Conservation (phyloP, 2,329 filamentous ascomycete species). For the Penicillium sclerotigenum region DNA sequence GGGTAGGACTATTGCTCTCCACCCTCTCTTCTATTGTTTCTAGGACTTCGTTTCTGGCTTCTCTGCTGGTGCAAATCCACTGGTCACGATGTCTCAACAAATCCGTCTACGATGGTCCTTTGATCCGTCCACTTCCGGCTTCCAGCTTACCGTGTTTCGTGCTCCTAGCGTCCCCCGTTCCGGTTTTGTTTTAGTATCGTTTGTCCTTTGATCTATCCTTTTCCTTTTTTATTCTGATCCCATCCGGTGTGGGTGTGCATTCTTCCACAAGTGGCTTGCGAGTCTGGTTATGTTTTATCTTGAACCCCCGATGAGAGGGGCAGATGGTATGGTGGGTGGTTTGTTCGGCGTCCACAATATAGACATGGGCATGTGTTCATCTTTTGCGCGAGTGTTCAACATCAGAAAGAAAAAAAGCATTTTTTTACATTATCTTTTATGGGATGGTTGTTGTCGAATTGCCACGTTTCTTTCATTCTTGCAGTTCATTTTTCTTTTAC, state of each 20-base stretch:
- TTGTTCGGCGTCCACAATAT: slow-evolving; percentile 43
- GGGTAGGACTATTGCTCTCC: slow-evolving; percentile 14
- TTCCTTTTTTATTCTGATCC: slow-evolving; percentile 14
- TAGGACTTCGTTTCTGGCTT: background rate
- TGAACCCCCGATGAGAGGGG: slow-evolving; percentile 33
- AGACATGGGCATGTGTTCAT: slow-evolving; percentile 41
- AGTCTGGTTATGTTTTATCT: slow-evolving; percentile 30
- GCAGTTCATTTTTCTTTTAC: slow-evolving; percentile 5
- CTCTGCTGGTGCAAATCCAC: slow-evolving; percentile 7
- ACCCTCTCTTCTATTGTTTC: slow-evolving; percentile 3
- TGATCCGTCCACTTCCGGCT: slow-evolving; percentile 7
- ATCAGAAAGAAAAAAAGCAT: slow-evolving; percentile 29
- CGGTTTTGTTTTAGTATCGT: slow-evolving; percentile 16
- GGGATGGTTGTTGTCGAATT: slow-evolving; percentile 15
- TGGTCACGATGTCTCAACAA: slow-evolving; percentile 1
- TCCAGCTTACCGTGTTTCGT: slow-evolving; percentile 10
- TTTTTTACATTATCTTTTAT: slow-evolving; percentile 9
- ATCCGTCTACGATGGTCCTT: background rate
- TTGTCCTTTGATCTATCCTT: slow-evolving; percentile 17
- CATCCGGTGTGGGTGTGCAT: slow-evolving; percentile 26
- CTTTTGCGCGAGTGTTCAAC: slow-evolving; percentile 25
- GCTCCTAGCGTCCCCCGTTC: slow-evolving; percentile 11
- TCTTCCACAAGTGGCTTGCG: slow-evolving; percentile 25
- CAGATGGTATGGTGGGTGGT: slow-evolving; percentile 36
- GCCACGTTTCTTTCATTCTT: slow-evolving; percentile 8